Percentiles rank a stretch among this genome's conserved stretches.
phyloP scores from a whole-genome alignment of 306 rosid species.

The barrel medic (Medicago truncatula) region DNA sequence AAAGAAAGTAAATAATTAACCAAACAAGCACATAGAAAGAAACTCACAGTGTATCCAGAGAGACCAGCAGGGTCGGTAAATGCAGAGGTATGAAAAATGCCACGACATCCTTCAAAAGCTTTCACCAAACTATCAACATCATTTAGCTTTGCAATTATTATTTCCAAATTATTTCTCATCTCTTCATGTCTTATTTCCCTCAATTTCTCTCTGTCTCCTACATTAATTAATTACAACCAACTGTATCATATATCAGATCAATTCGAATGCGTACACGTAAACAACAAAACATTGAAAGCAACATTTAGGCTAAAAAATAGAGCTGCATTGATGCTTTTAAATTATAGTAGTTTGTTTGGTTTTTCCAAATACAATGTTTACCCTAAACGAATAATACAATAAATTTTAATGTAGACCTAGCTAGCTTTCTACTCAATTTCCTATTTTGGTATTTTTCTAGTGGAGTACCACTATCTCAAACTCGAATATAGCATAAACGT shows the following conservation, averaged over 20 bases:
- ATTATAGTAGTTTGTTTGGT: background rate
- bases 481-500: background rate
- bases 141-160: slow-evolving; percentile 54
- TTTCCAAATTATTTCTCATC: slow-evolving; percentile 24
- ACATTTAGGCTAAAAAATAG: background rate
- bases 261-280: background rate
- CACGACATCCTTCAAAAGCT: slow-evolving; percentile 83
- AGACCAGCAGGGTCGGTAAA: slow-evolving; percentile 87
- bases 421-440: background rate
- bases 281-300: background rate
- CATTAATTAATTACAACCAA: slow-evolving; percentile 4
- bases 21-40: background rate
- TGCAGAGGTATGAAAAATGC: slow-evolving; percentile 82
- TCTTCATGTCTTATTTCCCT: slow-evolving; percentile 51
- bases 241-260: background rate
- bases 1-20: too few relatives aligned
- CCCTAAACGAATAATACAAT: background rate
- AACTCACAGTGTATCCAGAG: slow-evolving; percentile 83
- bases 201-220: slow-evolving; percentile 72
- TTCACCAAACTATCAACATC: slow-evolving; percentile 52
- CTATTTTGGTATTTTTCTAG: background rate
- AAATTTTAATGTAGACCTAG: background rate
- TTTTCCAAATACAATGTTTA: background rate
- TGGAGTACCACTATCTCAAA: background rate
- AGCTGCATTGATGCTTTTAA: background rate